These are phyloP conservation scores for Trametes versicolor DNA, from an alignment of 1,284 basidiomycete species.

Conservation along the genomic window DNA sequence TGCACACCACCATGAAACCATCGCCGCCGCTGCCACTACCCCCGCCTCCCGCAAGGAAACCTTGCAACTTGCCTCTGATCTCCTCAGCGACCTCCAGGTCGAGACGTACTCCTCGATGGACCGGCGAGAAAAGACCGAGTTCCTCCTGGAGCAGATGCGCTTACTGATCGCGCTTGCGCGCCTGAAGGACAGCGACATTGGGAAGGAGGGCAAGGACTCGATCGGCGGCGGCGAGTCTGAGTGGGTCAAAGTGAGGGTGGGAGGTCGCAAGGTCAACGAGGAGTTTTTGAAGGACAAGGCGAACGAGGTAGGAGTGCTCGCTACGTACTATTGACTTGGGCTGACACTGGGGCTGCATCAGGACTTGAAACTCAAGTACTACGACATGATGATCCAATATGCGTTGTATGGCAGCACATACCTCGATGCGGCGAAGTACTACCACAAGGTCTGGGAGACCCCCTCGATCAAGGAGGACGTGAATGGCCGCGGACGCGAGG, in stretches of 20 bases:
- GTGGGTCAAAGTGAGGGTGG: conserved; percentile 93
- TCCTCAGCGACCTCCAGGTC: conserved; percentile 95
- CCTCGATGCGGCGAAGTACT: conserved; percentile 95
- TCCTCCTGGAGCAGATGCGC: conserved; percentile 98
- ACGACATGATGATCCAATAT: conserved; percentile 96
- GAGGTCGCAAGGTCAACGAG: conserved; percentile 94
- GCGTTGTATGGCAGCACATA: conserved; percentile 88
- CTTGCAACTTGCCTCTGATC: conserved; percentile 85
- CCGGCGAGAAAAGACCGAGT: conserved; percentile 97
- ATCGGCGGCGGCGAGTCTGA: conserved; percentile 81
- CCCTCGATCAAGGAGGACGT: conserved; percentile 89
- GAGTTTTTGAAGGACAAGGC: conserved; percentile 90
- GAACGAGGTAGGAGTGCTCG: conserved; percentile 72
- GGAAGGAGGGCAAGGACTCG: conserved; percentile 60
- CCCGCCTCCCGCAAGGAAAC: conserved; percentile 67
- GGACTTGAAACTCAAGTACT: conserved; percentile 97
- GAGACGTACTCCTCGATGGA: conserved; percentile 99
- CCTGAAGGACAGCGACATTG: conserved; percentile 69
- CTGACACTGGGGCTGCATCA: conserved; percentile 45
- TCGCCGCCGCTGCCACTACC: conserved; percentile 56
- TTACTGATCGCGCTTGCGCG: conserved; percentile 79
- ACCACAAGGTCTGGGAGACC: conserved; percentile 97
- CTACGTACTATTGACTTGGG: not conserved
- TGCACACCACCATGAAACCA: conserved; percentile 83
- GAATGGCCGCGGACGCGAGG: conserved; percentile 76